phyloP scores from a whole-genome alignment of 805 yeast species.

The Kluyveromyces aestuarii region DNA sequence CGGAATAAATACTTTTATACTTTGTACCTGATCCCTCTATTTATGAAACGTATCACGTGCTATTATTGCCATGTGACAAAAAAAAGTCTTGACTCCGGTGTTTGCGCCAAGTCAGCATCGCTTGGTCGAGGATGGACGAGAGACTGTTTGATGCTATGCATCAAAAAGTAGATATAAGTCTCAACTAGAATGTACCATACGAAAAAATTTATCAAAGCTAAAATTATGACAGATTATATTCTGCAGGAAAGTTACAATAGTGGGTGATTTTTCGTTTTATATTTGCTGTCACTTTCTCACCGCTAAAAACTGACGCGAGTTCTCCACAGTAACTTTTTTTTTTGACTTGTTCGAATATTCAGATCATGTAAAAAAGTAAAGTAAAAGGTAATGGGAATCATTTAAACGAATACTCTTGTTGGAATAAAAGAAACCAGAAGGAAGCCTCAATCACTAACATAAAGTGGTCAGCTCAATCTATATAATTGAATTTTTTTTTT shows the following conservation, averaged over 20 bases:
- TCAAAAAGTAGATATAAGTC: no score
- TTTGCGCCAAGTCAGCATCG: not conserved
- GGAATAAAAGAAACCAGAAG: not conserved
- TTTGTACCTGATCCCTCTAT: no score
- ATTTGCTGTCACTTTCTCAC: no score
- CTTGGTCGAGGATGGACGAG: no score
- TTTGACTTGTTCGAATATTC: not conserved
- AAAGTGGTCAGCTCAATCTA: not conserved
- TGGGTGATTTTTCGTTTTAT: no score
- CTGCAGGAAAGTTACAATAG: no score
- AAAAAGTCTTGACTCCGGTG: not conserved
- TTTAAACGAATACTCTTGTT: not conserved
- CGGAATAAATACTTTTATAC: no score
- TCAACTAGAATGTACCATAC: no score
- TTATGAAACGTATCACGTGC: not conserved
- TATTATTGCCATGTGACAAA: not conserved
- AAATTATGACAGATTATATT: no score
- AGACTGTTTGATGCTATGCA: no score
- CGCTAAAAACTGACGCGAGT: not conserved
- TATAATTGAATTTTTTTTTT: not conserved
- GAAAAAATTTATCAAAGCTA: no score
- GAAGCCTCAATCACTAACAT: no score
- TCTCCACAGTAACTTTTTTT: not conserved
- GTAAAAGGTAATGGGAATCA: not conserved
- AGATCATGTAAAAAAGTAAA: not conserved